Conservation (phyloP, 2,329 filamentous ascomycete species). For the Endothia cerciana region DNA sequence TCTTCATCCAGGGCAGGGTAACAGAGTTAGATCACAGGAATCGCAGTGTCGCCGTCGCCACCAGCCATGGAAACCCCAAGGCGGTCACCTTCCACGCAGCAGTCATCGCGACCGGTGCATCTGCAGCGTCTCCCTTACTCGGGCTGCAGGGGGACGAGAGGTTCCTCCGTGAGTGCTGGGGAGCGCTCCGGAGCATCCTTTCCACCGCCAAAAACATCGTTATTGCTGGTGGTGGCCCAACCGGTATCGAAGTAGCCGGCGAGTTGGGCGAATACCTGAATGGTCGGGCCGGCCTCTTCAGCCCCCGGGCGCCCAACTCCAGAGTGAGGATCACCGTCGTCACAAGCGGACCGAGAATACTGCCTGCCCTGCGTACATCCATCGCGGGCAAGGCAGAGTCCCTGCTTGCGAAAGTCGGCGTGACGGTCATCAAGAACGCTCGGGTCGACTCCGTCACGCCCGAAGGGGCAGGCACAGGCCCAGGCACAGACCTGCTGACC, state of each 20-base stretch:
- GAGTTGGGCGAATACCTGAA: conserved; percentile 57
- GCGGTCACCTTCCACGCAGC: conserved; percentile 47
- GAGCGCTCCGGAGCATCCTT: conserved; percentile 44
- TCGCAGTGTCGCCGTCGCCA: conserved; percentile 39
- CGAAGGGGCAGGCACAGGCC: conserved; percentile 35
- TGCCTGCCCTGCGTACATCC: conserved; percentile 44
- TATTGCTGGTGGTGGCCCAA: conserved; percentile 48
- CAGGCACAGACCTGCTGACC: conserved; percentile 30
- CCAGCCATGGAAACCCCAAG: conserved; percentile 27
- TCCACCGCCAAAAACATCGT: conserved; percentile 46
- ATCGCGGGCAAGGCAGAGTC: conserved; percentile 47
- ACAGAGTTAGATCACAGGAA: conserved; percentile 39
- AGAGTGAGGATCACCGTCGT: conserved; percentile 51
- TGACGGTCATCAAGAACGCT: conserved; percentile 48
- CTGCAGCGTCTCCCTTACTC: conserved; percentile 49
- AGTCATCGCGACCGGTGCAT: conserved; percentile 53
- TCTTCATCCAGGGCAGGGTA: conserved; percentile 48
- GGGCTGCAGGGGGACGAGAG: conserved; percentile 43
- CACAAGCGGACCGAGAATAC: conserved; percentile 42
- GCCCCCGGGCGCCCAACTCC: conserved; percentile 36
- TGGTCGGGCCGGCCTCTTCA: conserved; percentile 45
- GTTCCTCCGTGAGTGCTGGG: conserved; percentile 41
- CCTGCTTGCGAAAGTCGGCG: conserved; percentile 49
- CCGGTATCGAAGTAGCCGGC: conserved; percentile 52
- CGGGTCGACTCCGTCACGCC: conserved; percentile 42